Evolutionary conservation across 164 flowering plant genomes (phyloP).

Genomic region (Dillenia suffruticosa): DNA sequence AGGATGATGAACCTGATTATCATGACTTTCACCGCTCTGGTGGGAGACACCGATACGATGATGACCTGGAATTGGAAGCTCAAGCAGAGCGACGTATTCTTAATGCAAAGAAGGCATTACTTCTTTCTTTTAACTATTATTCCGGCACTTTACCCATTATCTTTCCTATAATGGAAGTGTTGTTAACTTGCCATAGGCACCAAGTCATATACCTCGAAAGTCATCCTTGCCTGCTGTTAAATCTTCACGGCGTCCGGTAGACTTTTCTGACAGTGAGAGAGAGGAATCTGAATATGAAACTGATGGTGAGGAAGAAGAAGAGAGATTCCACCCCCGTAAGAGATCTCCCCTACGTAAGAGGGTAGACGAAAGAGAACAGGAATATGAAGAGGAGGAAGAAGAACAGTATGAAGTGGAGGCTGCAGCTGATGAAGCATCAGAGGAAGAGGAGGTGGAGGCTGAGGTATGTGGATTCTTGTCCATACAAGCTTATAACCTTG

Average conservation of each 20-base stretch:
- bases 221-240: slow-evolving; percentile 46
- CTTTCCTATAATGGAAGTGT: not conserved
- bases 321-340: slow-evolving; percentile 18
- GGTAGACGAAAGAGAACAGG: slow-evolving; percentile 54
- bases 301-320: slow-evolving; percentile 63
- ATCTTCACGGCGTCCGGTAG: slow-evolving; percentile 57
- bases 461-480: slow-evolving; percentile 36
- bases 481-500: no score
- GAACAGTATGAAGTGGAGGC: slow-evolving; percentile 43
- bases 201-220: slow-evolving; percentile 58
- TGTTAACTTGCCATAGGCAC: slow-evolving; percentile 37
- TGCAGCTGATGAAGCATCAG: slow-evolving; percentile 44
- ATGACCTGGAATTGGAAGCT: slow-evolving; percentile 84
- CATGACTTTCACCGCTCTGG: slow-evolving; percentile 61
- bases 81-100: slow-evolving; percentile 87
- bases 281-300: slow-evolving; percentile 97
- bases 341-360: slow-evolving; percentile 47
- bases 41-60: slow-evolving; percentile 66
- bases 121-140: not conserved
- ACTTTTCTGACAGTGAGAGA: slow-evolving; percentile 78
- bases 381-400: slow-evolving; percentile 66
- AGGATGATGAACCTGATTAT: slow-evolving; percentile 90
- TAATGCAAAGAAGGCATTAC: slow-evolving; percentile 81
- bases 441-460: slow-evolving; percentile 65
- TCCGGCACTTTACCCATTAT: not conserved